Percentiles rank a stretch among this genome's conserved stretches.
Evolutionary conservation across 2,329 filamentous ascomycete species (phyloP).

Genomic region (Colletotrichum cereale): DNA sequence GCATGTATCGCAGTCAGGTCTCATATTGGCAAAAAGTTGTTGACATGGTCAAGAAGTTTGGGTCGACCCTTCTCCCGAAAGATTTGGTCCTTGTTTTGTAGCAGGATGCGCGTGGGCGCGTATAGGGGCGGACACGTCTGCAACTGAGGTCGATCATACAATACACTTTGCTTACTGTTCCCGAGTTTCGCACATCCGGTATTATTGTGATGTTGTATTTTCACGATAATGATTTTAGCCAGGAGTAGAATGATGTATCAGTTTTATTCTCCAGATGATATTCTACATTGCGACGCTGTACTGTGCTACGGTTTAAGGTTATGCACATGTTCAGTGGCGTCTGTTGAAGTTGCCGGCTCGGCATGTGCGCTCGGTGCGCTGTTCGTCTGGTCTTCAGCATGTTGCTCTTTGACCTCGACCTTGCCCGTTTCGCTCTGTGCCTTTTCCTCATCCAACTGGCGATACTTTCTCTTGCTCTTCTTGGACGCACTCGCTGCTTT

Average conservation of each 20-base stretch:
- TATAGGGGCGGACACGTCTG: constrained; percentile 63
- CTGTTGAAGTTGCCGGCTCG: constrained; percentile 33
- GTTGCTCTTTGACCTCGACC: constrained; percentile 33
- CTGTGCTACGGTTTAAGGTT: not conserved
- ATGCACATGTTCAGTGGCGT: not conserved
- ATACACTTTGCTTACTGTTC: constrained; percentile 60
- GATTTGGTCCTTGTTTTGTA: constrained; percentile 64
- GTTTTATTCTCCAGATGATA: not conserved
- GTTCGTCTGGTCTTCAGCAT: constrained; percentile 26
- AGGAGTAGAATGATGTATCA: constrained; percentile 43
- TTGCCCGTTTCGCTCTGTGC: constrained; percentile 40
- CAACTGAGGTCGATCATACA: constrained; percentile 69
- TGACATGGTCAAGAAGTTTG: constrained; percentile 66
- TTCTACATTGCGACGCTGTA: not conserved
- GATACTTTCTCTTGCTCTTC: constrained; percentile 86
- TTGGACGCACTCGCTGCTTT: constrained; percentile 83
- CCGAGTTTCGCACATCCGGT: constrained; percentile 6
- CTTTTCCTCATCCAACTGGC: constrained; percentile 67
- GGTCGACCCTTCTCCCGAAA: constrained; percentile 62
- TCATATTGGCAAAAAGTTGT: constrained; percentile 71
- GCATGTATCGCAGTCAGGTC: constrained; percentile 64
- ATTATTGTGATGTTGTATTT: constrained; percentile 13
- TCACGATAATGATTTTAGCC: constrained; percentile 17
- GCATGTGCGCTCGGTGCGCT: not conserved
- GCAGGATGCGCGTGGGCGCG: constrained; percentile 62